Evolutionary conservation across 1,284 basidiomycete species (phyloP), one percentile per base, ranked within the genome.

Genomic region (Afroboletus lepidellus): DNA sequence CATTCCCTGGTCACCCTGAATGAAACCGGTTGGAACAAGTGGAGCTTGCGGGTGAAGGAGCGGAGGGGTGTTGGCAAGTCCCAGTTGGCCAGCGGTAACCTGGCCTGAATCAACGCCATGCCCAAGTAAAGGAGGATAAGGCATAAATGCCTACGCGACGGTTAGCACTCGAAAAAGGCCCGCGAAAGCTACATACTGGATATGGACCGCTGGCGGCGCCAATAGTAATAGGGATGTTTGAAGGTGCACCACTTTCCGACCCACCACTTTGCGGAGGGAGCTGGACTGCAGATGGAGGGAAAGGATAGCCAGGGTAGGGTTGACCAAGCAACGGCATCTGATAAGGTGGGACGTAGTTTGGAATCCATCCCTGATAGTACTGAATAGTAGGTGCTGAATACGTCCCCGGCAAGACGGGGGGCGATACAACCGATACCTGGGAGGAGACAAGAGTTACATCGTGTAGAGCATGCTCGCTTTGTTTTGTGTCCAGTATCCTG

Each of bases 1-100:
- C 21, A 79, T 78, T 5, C 86, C 85, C 49, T 85, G 82, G 49
- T 87, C 84, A 45, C 83, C 81, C 56, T 87, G 85, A 50, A 87
- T 79, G 61, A 89, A 90, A 3, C 85, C 84, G 0, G 83, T 80
- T 2, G 87, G 81, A 36, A 77, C 71, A 15, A 88, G 69, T 27
- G 87, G 84, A 13, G 84, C 78, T 63, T 83, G 81, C 29, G 68
- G 55, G 37, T 67, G 65, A 48, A 67, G 46, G 7, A 61, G 57
- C 32, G 62, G 60, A 32, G 69, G 57, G 47, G 60, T 59, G 34
- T 41, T 65, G 64, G 46, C 30, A 33, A 57, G 30, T 54, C 58
- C 43, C n/a, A 54, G 41, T 61, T 46, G 65, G 20, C 57, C 45
- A 47, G 65, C 25, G 23, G 48, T 33, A 13, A 69, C 25, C 70